Evolutionary conservation across 2,329 filamentous ascomycete genomes (phyloP).

Genomic region (Cytospora paraplurivora): DNA sequence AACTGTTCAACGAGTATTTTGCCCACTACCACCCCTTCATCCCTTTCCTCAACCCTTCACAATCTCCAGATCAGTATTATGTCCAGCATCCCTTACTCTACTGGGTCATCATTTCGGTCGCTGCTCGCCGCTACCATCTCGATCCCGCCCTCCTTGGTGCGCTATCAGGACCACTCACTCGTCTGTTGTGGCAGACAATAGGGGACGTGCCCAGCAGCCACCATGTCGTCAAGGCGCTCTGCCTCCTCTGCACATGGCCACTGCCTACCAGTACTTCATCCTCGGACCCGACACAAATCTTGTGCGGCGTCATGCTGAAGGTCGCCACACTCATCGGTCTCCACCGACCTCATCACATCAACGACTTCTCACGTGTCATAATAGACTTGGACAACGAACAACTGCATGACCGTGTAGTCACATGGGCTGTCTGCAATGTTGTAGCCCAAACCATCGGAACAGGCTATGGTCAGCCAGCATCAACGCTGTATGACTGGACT

Average conservation of each 20-base stretch:
- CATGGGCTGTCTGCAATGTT: slow-evolving; percentile 85
- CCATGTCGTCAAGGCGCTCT: slow-evolving; percentile 79
- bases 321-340: slow-evolving; percentile 81
- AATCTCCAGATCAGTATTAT: slow-evolving; percentile 73
- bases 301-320: slow-evolving; percentile 85
- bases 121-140: slow-evolving; percentile 67
- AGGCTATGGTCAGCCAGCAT: slow-evolving; percentile 79
- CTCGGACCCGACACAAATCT: slow-evolving; percentile 78
- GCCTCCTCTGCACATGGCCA: slow-evolving; percentile 79
- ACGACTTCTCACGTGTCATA: slow-evolving; percentile 78
- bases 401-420: slow-evolving; percentile 74
- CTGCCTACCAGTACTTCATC: slow-evolving; percentile 80
- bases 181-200: slow-evolving; percentile 76
- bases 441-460: slow-evolving; percentile 82
- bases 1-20: slow-evolving; percentile 70
- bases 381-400: slow-evolving; percentile 78
- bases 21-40: slow-evolving; percentile 75
- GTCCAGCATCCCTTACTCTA: slow-evolving; percentile 80
- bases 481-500: slow-evolving; percentile 76
- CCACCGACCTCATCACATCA: slow-evolving; percentile 77
- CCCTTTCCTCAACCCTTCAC: slow-evolving; percentile 69
- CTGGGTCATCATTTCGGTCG: slow-evolving; percentile 79
- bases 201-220: slow-evolving; percentile 77
- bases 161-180: slow-evolving; percentile 68
- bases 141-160: slow-evolving; percentile 67